Conservation (phyloP, 2,329 filamentous ascomycete genomes). For the Fonsecaea erecta region DNA sequence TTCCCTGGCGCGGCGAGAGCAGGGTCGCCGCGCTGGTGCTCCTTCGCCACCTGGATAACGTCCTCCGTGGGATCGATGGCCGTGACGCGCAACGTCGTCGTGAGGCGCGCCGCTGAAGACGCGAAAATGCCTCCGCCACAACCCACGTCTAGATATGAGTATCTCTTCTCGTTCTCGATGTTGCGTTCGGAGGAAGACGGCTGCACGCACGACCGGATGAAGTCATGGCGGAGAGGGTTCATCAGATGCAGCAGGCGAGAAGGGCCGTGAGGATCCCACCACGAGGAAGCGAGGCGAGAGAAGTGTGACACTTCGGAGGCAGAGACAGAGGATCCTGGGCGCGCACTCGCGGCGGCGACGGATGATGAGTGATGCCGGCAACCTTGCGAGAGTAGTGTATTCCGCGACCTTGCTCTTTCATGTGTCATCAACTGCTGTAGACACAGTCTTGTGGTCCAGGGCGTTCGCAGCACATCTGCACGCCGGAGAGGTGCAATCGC, state of each 20-base stretch:
- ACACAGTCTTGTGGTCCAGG: background rate
- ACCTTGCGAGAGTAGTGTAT: background rate
- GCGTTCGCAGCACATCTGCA: background rate
- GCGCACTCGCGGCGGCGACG: background rate
- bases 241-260: constrained; percentile 93
- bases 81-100: constrained; percentile 49
- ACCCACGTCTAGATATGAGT: constrained; percentile 81
- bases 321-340: constrained; percentile 71
- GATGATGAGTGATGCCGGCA: background rate
- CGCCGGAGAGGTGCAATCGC: background rate
- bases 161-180: constrained; percentile 8
- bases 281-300: constrained; percentile 86
- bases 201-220: constrained; percentile 73
- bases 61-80: constrained; percentile 52
- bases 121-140: constrained; percentile 97
- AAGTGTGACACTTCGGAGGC: constrained; percentile 91
- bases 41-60: constrained; percentile 67
- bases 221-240: constrained; percentile 95
- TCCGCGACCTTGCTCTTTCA: background rate
- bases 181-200: constrained; percentile 12
- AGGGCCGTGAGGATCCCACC: constrained; percentile 96
- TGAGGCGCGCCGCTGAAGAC: constrained; percentile 61
- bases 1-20: constrained; percentile 58
- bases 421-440: background rate
- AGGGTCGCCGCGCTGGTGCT: constrained; percentile 77